Conservation (phyloP, 805 yeast genomes). For the Yarrowia osloensis region DNA sequence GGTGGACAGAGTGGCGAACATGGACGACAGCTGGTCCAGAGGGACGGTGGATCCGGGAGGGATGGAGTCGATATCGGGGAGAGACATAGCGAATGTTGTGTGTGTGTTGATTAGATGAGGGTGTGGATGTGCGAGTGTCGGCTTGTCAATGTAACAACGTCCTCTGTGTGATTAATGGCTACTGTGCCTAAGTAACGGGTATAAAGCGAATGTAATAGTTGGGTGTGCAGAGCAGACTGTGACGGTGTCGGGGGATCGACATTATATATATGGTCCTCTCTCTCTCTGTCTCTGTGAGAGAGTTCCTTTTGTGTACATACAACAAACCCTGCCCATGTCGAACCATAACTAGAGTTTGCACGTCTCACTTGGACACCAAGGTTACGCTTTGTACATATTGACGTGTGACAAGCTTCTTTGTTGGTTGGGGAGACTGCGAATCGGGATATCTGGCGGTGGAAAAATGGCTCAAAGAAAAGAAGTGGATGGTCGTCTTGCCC, state of each 20-base stretch:
- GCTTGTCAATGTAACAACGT: not conserved
- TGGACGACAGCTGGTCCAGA: conserved; percentile 28
- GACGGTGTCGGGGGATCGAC: not conserved
- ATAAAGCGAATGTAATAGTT: conserved; percentile 18
- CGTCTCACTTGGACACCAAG: not conserved
- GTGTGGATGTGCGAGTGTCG: not conserved
- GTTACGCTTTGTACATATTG: conserved; percentile 2
- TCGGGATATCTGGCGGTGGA: not conserved
- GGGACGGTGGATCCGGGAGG: conserved; percentile 28
- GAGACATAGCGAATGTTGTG: not conserved
- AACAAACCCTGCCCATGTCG: conserved; percentile 29
- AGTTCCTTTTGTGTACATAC: conserved; percentile 4
- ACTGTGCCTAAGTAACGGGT: not conserved
- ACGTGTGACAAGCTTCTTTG: not conserved
- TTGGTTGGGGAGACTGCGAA: too few species aligned
- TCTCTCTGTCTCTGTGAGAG: not conserved
- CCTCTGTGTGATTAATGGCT: not conserved
- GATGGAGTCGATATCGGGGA: conserved; percentile 28
- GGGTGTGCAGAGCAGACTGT: not conserved
- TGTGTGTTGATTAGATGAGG: not conserved
- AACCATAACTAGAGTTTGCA: conserved; percentile 6
- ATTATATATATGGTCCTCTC: not conserved
- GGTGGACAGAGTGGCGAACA: conserved; percentile 27
- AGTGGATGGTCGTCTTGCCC: not conserved
- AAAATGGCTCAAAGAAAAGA: not conserved